Percentiles rank a stretch among this genome's conserved stretches.
These are phyloP conservation scores for Suillus cothurnatus DNA, from an alignment of 768 basidiomycete genomes.

Conservation along the genomic window DNA sequence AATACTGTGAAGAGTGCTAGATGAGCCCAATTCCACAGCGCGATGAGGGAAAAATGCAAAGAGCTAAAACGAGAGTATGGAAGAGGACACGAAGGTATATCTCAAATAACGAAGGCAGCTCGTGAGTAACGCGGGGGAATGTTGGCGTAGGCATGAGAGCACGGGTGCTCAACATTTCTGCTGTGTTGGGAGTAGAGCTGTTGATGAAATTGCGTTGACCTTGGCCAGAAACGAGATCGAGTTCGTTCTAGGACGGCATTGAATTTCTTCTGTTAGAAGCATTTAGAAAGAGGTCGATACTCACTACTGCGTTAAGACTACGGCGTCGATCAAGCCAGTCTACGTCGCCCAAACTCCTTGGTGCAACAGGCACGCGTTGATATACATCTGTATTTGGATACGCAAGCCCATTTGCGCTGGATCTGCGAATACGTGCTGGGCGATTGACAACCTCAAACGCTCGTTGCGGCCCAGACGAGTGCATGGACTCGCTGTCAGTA, in stretches of 20 bases:
- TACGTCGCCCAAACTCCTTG: conserved; percentile 66
- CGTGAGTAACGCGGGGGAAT: conserved; percentile 25
- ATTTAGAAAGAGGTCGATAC: conserved; percentile 31
- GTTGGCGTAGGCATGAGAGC: conserved; percentile 33
- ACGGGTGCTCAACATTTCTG: conserved; percentile 49
- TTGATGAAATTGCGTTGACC: conserved; percentile 45
- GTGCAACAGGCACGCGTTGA: conserved; percentile 46
- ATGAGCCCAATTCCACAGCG: conserved; percentile 59
- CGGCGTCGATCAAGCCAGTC: conserved; percentile 80
- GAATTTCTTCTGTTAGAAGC: conserved; percentile 9
- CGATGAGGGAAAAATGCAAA: conserved; percentile 59
- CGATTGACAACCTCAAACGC: conserved; percentile 55
- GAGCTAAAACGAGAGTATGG: conserved; percentile 59
- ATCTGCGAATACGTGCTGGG: conserved; percentile 55
- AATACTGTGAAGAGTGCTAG: conserved; percentile 63
- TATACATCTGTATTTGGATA: conserved; percentile 46
- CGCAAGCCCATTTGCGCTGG: conserved; percentile 44
- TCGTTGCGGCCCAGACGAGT: conserved; percentile 37
- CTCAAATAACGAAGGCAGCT: conserved; percentile 40
- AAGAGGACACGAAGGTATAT: conserved; percentile 51
- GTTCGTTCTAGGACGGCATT: conserved; percentile 55
- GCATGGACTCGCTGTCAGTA: conserved; percentile 40
- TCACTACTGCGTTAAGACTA: conserved; percentile 69
- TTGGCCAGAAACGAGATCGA: conserved; percentile 69
- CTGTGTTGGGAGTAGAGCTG: conserved; percentile 52